A percentile compares a stretch with the other conserved stretches of the same genome.
Conservation (phyloP, 805 yeast genomes). For the Candida gorgasii region DNA sequence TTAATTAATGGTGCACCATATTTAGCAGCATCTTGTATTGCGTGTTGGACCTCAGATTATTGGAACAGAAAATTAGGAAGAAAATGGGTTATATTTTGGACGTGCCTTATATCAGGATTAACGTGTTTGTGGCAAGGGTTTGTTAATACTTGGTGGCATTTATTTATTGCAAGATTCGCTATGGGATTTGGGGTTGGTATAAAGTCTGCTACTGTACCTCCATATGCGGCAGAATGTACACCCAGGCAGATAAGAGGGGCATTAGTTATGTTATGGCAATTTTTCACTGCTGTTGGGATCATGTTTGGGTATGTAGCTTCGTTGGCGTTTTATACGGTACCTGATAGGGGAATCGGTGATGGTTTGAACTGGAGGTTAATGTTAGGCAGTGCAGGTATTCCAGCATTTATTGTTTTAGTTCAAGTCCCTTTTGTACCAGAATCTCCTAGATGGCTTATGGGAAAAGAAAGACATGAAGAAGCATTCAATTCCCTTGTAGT, state of each 20-base stretch:
- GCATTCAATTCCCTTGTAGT: conserved; percentile 51
- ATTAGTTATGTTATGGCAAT: conserved; percentile 71
- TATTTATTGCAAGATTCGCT: conserved; percentile 58
- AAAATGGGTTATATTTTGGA: conserved; percentile 59
- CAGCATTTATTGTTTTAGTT: conserved; percentile 52
- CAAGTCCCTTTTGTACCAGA: conserved; percentile 62
- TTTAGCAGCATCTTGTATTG: conserved; percentile 55
- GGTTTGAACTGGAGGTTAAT: conserved; percentile 61
- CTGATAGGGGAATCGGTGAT: conserved; percentile 43
- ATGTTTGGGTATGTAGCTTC: conserved; percentile 64
- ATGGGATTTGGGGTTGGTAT: conserved; percentile 69
- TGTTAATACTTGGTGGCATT: conserved; percentile 58
- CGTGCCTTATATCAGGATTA: conserved; percentile 57
- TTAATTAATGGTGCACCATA: conserved; percentile 67
- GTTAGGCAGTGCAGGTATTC: conserved; percentile 63
- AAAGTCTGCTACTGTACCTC: conserved; percentile 68
- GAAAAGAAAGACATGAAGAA: conserved; percentile 49
- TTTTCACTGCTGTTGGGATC: conserved; percentile 72
- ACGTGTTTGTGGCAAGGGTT: conserved; percentile 73
- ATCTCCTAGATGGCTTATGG: conserved; percentile 70
- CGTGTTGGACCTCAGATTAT: conserved; percentile 62
- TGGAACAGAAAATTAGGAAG: conserved; percentile 57
- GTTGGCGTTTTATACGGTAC: conserved; percentile 59
- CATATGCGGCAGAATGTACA: conserved; percentile 62
- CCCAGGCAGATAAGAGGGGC: conserved; percentile 64